Evolutionary conservation across 2,329 filamentous ascomycete genomes (phyloP), one percentile per base, ranked within the genome.

Genomic region (Penicillium sp.): DNA sequence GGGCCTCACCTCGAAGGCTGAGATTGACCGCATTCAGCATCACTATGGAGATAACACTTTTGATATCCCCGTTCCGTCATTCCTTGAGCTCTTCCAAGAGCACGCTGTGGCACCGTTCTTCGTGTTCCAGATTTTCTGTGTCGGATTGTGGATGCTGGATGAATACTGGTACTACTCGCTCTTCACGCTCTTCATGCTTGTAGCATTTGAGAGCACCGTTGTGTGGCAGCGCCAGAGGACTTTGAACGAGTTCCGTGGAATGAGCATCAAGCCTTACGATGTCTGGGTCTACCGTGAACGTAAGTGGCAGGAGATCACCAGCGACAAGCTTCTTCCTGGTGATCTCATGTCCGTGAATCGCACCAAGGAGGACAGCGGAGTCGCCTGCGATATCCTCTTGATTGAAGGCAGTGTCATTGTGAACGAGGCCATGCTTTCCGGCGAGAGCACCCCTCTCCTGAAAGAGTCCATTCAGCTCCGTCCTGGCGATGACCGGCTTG

Each of bases 101-200:
- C 95, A 99, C 71, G 92, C 95, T 19, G 95, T 99, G 18, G 95
- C 95, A 18, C 93, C 93, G 4, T 99, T 99, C 78, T 99, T 99
- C 73, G 91, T 99, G 56, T 99, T 99, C 75, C 93, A 99, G 77
- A 80, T 99, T 54, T 99, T 99, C 77, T 99, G 95, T 63, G 93
- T 99, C 50, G 95, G 93, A 13, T 77, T 99, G 53, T 99, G 93
- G 93, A 89, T 97, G 84, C 77, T 99, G 67, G 93, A 99, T 67
- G 95, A 99, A 74, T 99, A 97, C 75, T 99, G 95, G 93, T 99
- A 99, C 77, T 99, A 99, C 75, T 97, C 93, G 54, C 82, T 99
- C 16, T 99, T 99, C 73, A 99, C 95, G 0, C 84, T 99, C 18
- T 91, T 97, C 76, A 99, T 99, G 95, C 82, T 99, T 48, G 89